Evolutionary conservation across 2,329 filamentous ascomycete species (phyloP).

Genomic region (Tricladium varicosporioides): DNA sequence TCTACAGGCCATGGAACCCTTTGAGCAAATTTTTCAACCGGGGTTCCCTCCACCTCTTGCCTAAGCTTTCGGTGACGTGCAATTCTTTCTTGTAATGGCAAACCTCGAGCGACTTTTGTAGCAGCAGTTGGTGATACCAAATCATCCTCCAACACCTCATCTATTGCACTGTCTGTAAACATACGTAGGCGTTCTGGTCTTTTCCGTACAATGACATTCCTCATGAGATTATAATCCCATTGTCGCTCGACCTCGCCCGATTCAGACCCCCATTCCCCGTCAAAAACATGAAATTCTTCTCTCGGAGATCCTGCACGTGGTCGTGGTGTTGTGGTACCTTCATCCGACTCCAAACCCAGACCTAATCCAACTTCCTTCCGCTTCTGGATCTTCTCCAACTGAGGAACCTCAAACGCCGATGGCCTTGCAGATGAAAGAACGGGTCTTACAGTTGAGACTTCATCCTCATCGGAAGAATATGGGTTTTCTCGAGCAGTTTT

Average conservation of each 20-base stretch:
- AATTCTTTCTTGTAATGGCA: conserved; percentile 30
- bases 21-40: conserved; percentile 20
- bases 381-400: conserved; percentile 15
- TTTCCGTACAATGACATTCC: conserved; percentile 54
- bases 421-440: conserved; percentile 23
- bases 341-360: conserved; percentile 40
- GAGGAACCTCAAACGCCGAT: conserved; percentile 22
- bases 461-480: conserved; percentile 60
- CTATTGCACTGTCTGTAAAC: conserved; percentile 31
- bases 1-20: conserved; percentile 17
- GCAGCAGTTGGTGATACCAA: conserved; percentile 50
- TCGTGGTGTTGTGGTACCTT: conserved; percentile 34
- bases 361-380: conserved; percentile 33
- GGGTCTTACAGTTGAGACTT: conserved; percentile 41
- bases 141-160: conserved; percentile 47
- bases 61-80: conserved; percentile 24
- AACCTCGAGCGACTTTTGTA: conserved; percentile 38
- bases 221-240: conserved; percentile 53
- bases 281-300: conserved; percentile 53
- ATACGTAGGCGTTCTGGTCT: conserved; percentile 20
- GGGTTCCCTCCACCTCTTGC: conserved; percentile 19
- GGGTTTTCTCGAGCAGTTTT: conserved; percentile 67
- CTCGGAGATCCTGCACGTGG: conserved; percentile 36
- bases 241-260: conserved; percentile 49
- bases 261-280: conserved; percentile 54